These are phyloP conservation scores for Vigna angularis DNA, from an alignment of 306 rosid species.

Conservation along the genomic window DNA sequence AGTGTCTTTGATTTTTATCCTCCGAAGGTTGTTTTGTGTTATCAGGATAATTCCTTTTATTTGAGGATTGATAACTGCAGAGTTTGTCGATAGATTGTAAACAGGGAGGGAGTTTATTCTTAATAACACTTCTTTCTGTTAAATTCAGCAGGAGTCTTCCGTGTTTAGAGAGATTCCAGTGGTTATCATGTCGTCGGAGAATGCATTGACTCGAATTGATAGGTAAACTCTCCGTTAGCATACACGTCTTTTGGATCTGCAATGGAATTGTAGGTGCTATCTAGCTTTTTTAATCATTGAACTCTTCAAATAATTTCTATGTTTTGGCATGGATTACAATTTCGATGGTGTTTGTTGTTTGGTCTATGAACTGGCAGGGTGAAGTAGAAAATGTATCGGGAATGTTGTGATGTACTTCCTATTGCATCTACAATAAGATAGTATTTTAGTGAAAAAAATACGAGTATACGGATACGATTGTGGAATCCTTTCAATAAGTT, in stretches of 20 bases:
- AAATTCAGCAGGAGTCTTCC: constrained; percentile 81
- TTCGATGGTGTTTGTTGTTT: constrained; percentile 15
- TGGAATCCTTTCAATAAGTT: background rate
- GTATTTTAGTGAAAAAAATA: background rate
- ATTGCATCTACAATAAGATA: background rate
- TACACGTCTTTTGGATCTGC: background rate
- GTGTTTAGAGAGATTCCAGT: constrained; percentile 87
- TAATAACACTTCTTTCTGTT: constrained; percentile 21
- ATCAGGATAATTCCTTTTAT: no score
- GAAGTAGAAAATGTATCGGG: background rate
- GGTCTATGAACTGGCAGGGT: background rate
- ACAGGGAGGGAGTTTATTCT: background rate
- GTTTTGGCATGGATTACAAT: background rate
- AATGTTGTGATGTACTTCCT: background rate
- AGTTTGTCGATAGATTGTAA: background rate
- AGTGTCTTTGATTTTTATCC: background rate
- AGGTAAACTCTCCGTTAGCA: constrained; percentile 56
- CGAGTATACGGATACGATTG: constrained; percentile 1
- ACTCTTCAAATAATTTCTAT: background rate
- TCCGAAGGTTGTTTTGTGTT: no score
- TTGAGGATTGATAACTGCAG: background rate
- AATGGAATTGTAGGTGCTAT: background rate
- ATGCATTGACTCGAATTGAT: constrained; percentile 84
- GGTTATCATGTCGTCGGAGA: constrained; percentile 95
- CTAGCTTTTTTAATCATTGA: background rate